These are phyloP conservation scores for Coniosporium uncinatum DNA, from an alignment of 2,329 filamentous ascomycete genomes.

Conservation along the genomic window DNA sequence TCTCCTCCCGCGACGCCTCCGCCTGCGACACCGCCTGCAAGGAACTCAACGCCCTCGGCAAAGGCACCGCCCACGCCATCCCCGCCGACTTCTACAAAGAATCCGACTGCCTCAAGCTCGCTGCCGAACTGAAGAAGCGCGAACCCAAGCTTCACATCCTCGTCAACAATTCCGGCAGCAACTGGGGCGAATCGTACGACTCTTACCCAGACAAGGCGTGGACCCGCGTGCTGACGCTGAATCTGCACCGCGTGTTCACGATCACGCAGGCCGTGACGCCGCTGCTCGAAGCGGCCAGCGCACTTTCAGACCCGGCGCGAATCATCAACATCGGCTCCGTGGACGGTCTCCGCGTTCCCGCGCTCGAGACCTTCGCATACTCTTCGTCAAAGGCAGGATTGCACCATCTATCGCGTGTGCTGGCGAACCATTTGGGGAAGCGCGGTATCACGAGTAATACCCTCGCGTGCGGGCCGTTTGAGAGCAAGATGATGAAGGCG, in stretches of 20 bases:
- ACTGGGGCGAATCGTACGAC: constrained; percentile 57
- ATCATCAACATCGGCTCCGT: constrained; percentile 62
- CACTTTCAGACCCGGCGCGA: constrained; percentile 41
- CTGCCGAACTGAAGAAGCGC: constrained; percentile 45
- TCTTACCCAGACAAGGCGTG: constrained; percentile 46
- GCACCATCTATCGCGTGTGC: constrained; percentile 57
- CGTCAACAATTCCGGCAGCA: constrained; percentile 60
- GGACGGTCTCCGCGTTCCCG: constrained; percentile 55
- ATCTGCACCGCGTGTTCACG: constrained; percentile 62
- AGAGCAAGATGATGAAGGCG: constrained; percentile 69
- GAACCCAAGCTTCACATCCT: constrained; percentile 54
- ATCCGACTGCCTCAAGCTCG: constrained; percentile 50
- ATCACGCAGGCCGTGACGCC: constrained; percentile 57
- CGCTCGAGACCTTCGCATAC: constrained; percentile 54
- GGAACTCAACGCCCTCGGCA: constrained; percentile 48
- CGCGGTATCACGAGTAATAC: constrained; percentile 59
- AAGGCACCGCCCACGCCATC: constrained; percentile 53
- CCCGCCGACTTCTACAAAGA: constrained; percentile 59
- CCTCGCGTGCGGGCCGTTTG: constrained; percentile 66
- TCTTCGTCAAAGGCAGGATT: constrained; percentile 57
- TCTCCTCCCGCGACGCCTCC: constrained; percentile 60
- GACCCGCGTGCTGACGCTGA: constrained; percentile 52
- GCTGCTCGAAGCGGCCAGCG: constrained; percentile 48
- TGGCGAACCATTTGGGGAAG: constrained; percentile 56
- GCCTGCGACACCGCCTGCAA: constrained; percentile 53